A percentile compares a stretch with the other conserved stretches of the same genome.
Evolutionary conservation across 106 monocot species (phyloP).

Genomic region (Allium fistulosum): DNA sequence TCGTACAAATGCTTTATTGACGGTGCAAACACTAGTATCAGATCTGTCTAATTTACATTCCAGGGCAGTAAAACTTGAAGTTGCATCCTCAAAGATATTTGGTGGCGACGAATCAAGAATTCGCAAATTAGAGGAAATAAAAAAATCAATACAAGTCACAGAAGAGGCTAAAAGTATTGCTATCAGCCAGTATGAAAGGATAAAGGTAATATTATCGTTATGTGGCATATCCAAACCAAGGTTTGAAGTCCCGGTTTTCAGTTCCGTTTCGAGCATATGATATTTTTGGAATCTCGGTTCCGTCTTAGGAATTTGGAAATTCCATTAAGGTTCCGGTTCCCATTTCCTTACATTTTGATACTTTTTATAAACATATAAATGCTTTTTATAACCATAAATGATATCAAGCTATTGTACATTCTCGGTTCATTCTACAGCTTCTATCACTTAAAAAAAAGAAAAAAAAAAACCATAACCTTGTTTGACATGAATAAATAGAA

Average conservation of each 20-base stretch:
- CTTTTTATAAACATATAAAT: background rate
- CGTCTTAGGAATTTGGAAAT: background rate
- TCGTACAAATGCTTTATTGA: constrained; percentile 70
- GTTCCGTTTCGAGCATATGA: no score
- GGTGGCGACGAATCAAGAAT: constrained; percentile 54
- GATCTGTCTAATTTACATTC: constrained; percentile 70
- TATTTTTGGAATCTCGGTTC: background rate
- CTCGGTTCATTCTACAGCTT: no score
- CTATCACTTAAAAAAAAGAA: no score
- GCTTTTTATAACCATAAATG: no score
- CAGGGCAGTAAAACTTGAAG: constrained; percentile 77
- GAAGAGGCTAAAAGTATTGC: constrained; percentile 79
- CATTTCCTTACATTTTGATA: no score
- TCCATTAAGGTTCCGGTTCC: no score
- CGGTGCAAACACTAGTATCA: constrained; percentile 67
- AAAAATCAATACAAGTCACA: constrained; percentile 59
- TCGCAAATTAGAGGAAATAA: constrained; percentile 65
- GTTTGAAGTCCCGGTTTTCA: background rate
- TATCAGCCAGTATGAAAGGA: constrained; percentile 69
- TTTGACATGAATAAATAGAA: no score
- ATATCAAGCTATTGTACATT: no score
- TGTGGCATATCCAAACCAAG: background rate
- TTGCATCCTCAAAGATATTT: constrained; percentile 57
- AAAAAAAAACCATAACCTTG: no score
- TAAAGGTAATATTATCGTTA: constrained; percentile 48